Percentiles rank a stretch among this genome's conserved stretches.
phyloP scores from a whole-genome alignment of 2,329 filamentous ascomycete genomes.

The Raffaelea arxii region DNA sequence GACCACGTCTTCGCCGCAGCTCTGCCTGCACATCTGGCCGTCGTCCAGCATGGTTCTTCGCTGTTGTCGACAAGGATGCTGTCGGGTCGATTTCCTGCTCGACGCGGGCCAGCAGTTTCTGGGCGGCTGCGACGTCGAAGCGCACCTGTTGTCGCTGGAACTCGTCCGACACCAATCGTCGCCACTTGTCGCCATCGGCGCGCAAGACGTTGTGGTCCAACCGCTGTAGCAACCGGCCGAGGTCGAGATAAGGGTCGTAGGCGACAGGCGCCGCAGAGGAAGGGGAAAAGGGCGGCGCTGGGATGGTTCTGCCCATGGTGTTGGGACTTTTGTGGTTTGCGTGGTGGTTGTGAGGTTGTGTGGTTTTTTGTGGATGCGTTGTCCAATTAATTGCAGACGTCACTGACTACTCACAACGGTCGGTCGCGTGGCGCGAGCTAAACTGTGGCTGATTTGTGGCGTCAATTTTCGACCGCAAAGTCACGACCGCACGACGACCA shows the following conservation, averaged over 20 bases:
- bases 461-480: too few species aligned
- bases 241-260: slow-evolving; percentile 34
- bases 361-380: too few species aligned
- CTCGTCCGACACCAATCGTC: slow-evolving; percentile 47
- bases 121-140: slow-evolving; percentile 65
- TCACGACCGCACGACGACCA: too few species aligned
- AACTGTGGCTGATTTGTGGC: not conserved
- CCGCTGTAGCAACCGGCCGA: slow-evolving; percentile 55
- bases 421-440: not conserved
- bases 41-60: slow-evolving; percentile 47
- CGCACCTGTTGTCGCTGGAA: slow-evolving; percentile 53
- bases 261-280: not conserved
- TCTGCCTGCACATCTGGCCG: slow-evolving; percentile 54
- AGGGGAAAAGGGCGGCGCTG: slow-evolving; percentile 3
- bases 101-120: slow-evolving; percentile 56
- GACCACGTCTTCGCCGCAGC: slow-evolving; percentile 53
- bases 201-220: slow-evolving; percentile 57
- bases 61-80: slow-evolving; percentile 39
- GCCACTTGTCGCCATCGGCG: slow-evolving; percentile 49
- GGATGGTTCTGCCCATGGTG: slow-evolving; percentile 6
- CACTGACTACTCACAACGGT: not conserved
- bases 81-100: too few species aligned
- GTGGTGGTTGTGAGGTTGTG: too few species aligned
- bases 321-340: not conserved
- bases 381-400: not conserved